phyloP scores from a whole-genome alignment of 169 alveolate species.

The Plasmodium yoelii region DNA sequence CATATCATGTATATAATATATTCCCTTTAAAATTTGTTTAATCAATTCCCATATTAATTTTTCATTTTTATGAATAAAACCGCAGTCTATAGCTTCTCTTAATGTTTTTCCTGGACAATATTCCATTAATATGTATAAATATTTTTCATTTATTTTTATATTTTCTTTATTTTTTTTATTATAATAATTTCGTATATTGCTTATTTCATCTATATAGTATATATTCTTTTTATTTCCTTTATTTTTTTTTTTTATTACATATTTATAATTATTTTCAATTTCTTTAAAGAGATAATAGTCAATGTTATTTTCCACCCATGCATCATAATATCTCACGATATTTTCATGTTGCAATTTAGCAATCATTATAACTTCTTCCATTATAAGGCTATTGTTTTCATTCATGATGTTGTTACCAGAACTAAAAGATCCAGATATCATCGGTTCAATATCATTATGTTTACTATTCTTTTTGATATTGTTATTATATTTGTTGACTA shows the following conservation, averaged over 20 bases:
- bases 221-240: constrained; percentile 10
- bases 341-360: constrained; percentile 89
- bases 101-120: constrained; percentile 89
- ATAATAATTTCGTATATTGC: constrained; percentile 13
- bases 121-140: constrained; percentile 88
- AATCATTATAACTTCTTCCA: constrained; percentile 89
- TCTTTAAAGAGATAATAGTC: constrained; percentile 73
- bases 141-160: constrained; percentile 78
- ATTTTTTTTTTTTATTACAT: constrained; percentile 4
- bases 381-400: constrained; percentile 76
- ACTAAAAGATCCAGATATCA: neutral
- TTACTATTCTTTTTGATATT: too few species aligned
- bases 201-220: constrained; percentile 55
- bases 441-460: too few species aligned
- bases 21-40: constrained; percentile 88
- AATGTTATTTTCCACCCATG: constrained; percentile 87
- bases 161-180: constrained; percentile 62
- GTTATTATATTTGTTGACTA: neutral
- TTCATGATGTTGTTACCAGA: constrained; percentile 69
- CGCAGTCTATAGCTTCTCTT: constrained; percentile 82
- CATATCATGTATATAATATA: constrained; percentile 89
- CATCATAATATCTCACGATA: constrained; percentile 89
- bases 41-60: constrained; percentile 84
- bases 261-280: constrained; percentile 8
- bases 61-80: constrained; percentile 79